phyloP scores from a whole-genome alignment of 129 eudicot genomes.

The Tagetes patula region DNA sequence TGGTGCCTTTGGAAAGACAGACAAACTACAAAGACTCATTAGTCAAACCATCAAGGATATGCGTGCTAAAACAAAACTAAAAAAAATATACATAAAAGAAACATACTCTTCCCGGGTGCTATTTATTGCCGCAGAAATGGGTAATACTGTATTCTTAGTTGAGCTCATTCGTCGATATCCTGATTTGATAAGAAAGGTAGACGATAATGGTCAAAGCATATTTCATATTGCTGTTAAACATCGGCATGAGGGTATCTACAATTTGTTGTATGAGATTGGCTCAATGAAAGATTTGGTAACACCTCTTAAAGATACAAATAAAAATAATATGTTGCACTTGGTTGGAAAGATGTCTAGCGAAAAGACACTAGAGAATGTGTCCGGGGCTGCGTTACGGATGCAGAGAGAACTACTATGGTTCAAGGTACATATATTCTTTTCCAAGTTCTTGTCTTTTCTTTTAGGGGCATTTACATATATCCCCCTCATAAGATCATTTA shows the following conservation, averaged over 20 bases:
- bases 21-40: too few species aligned
- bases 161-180: neutral
- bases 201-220: neutral
- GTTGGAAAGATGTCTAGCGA: neutral
- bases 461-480: too few species aligned
- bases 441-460: too few species aligned
- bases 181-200: neutral
- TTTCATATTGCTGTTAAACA: neutral
- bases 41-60: too few species aligned
- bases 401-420: neutral
- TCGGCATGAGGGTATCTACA: neutral
- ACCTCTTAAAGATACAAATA: neutral
- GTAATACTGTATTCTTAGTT: neutral
- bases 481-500: too few species aligned
- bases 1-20: too few species aligned
- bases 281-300: neutral
- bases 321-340: neutral
- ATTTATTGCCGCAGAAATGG: neutral
- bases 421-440: neutral
- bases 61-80: too few species aligned
- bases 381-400: neutral
- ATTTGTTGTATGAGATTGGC: slow-evolving; percentile 3
- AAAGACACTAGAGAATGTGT: neutral
- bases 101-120: neutral
- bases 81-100: too few species aligned